Evolutionary conservation across 2,329 filamentous ascomycete species (phyloP), one percentile per base, ranked within the genome.

Genomic region (Rhinocladiella similis): DNA sequence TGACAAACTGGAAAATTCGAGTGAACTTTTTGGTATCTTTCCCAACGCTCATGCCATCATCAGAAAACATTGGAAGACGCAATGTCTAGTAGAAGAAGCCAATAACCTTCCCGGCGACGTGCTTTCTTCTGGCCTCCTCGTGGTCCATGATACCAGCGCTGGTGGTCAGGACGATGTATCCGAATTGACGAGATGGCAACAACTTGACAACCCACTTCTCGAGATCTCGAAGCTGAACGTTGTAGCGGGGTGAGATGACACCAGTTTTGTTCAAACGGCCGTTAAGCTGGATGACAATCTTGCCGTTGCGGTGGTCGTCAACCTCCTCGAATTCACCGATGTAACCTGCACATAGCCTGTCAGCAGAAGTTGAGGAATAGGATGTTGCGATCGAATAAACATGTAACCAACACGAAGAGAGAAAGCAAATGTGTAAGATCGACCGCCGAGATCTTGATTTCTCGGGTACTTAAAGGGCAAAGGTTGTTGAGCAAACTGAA

Each of bases 161-260:
- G 80, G 94, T 99, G 79, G 94, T 99, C 73, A 99, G 89, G 80
- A 99, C 91, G 75, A 99, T 91, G 83, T 91, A 97, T 75, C 94
- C 94, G 85, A 99, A 99, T 83, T 99, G 94, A 97, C 94, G 94
- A 68, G 94, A 92, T 68, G 94, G 94, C 66, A 99, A 87, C 75
- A 99, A 89, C 87, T 96, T 96, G 82, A 96, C 91, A 72, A 97
- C 91, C 94, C 94, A 99, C 86, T 97, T 97, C 90, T 99, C 94
- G 75, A 99, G 86, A 72, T 99, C 94, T 73, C 84, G 82, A 74
- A 99, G 91, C 79, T 93, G 91, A 80, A 99, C 90, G 86, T 97
- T 97, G 90, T 96, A 99, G 78, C 94, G 90, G 77, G 94, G 94
- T 67, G 88, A 94, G 86, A 99, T 99, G 83, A 97, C 93, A 85